phyloP scores from a whole-genome alignment of 306 rosid genomes.

The Glycyrrhiza uralensis region DNA sequence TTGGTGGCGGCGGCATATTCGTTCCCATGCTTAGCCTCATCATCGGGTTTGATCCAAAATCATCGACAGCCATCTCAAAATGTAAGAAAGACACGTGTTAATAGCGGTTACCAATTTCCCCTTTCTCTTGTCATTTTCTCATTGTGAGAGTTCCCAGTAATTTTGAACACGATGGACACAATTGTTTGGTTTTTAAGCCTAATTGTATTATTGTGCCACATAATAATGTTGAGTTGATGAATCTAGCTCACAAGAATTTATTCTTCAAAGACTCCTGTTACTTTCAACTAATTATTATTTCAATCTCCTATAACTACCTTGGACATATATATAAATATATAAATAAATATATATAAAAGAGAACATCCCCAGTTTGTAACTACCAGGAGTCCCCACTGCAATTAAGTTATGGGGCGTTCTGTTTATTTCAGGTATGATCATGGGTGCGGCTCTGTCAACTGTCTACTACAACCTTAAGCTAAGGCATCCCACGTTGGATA shows the following conservation, averaged over 20 bases:
- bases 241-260: not conserved
- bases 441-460: constrained; percentile 85
- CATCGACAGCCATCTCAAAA: constrained; percentile 94
- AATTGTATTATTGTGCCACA: not conserved
- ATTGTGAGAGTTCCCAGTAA: not conserved
- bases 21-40: constrained; percentile 93
- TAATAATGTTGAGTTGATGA: not conserved
- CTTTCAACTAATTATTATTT: not conserved
- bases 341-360: too few species aligned
- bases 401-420: not conserved
- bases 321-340: too few species aligned
- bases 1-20: constrained; percentile 97
- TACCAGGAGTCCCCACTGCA: not conserved
- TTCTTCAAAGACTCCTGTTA: not conserved
- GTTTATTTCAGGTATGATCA: constrained; percentile 72
- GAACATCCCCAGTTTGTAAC: not conserved
- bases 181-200: not conserved
- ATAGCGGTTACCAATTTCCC: not conserved
- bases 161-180: not conserved
- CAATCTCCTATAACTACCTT: not conserved
- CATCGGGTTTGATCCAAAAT: constrained; percentile 87
- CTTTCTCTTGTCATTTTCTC: not conserved
- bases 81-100: constrained; percentile 47
- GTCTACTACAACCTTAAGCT: constrained; percentile 78
- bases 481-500: constrained; percentile 67